A percentile compares a stretch with the other conserved stretches of the same genome.
phyloP scores from a whole-genome alignment of 495 filamentous ascomycete species.

The Parathielavia appendiculata region DNA sequence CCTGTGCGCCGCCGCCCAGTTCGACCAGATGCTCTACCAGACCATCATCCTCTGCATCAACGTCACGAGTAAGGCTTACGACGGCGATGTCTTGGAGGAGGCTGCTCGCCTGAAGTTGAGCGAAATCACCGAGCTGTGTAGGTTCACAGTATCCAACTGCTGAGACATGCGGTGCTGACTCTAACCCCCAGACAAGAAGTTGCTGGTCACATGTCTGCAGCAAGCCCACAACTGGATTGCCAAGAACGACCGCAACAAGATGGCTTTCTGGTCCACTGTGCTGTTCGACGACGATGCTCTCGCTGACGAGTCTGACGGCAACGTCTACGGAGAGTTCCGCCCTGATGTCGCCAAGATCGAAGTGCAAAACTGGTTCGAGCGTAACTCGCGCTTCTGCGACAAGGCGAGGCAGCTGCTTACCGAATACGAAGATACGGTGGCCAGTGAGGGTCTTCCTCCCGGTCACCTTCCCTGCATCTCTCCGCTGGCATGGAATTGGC shows the following conservation, averaged over 20 bases:
- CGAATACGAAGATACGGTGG: constrained; percentile 34
- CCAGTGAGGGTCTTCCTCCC: constrained; percentile 27
- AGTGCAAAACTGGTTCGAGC: constrained; percentile 46
- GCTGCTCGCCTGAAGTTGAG: constrained; percentile 42
- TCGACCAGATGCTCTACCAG: constrained; percentile 79
- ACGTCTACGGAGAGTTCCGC: constrained; percentile 40
- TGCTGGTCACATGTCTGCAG: constrained; percentile 83
- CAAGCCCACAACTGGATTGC: constrained; percentile 89
- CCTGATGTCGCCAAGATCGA: constrained; percentile 41
- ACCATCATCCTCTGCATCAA: constrained; percentile 78
- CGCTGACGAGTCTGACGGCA: constrained; percentile 43
- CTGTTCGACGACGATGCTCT: constrained; percentile 60
- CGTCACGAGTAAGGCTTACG: constrained; percentile 84
- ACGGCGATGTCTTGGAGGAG: constrained; percentile 77
- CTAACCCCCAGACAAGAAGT: constrained; percentile 62
- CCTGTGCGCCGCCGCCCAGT: constrained; percentile 68
- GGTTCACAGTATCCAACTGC: constrained; percentile 13
- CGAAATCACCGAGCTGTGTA: constrained; percentile 53
- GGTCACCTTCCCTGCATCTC: constrained; percentile 35
- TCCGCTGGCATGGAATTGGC: constrained; percentile 41
- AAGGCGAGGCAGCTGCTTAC: constrained; percentile 37
- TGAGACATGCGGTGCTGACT: constrained; percentile 17
- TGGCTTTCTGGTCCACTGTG: constrained; percentile 79
- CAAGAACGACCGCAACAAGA: constrained; percentile 86
- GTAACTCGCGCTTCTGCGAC: constrained; percentile 47